Evolutionary conservation across 1,284 basidiomycete genomes (phyloP).

Genomic region (Moesziomyces aphidis): DNA sequence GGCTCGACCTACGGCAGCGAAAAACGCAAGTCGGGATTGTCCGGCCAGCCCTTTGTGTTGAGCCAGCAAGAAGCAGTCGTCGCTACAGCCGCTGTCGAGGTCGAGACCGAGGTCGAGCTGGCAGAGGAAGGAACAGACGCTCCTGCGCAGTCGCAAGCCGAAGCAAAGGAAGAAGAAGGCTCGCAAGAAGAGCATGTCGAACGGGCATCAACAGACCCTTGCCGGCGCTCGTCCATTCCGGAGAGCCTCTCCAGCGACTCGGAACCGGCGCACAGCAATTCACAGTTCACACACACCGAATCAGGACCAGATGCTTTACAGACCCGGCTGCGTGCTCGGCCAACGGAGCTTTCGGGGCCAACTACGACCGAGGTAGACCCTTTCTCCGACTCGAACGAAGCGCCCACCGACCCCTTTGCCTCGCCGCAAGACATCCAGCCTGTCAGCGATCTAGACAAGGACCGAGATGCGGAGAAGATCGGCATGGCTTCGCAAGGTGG

Average conservation of each 20-base stretch:
- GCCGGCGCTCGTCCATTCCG: conserved; percentile 1
- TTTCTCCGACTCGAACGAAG: conserved; percentile 13
- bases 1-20: background rate
- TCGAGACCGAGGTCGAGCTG: background rate
- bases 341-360: background rate
- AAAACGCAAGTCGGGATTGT: conserved; percentile 4
- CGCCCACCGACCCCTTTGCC: background rate
- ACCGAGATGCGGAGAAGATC: conserved; percentile 17
- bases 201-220: background rate
- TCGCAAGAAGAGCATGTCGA: background rate
- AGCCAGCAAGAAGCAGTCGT: background rate
- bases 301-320: background rate
- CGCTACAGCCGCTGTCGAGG: background rate
- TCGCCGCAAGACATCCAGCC: conserved; percentile 8
- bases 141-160: background rate
- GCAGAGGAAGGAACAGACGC: background rate
- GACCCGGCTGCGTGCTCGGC: conserved; percentile 1
- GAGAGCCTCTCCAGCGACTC: conserved; percentile 8
- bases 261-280: background rate
- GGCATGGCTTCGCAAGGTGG: background rate
- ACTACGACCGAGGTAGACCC: conserved; percentile 8
- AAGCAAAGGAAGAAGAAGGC: background rate
- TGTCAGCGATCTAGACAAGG: conserved; percentile 5
- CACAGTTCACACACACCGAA: background rate
- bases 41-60: background rate